Evolutionary conservation across 805 yeast species (phyloP), one percentile per base, ranked within the genome.

Genomic region (Wickerhamomyces ciferrii): DNA sequence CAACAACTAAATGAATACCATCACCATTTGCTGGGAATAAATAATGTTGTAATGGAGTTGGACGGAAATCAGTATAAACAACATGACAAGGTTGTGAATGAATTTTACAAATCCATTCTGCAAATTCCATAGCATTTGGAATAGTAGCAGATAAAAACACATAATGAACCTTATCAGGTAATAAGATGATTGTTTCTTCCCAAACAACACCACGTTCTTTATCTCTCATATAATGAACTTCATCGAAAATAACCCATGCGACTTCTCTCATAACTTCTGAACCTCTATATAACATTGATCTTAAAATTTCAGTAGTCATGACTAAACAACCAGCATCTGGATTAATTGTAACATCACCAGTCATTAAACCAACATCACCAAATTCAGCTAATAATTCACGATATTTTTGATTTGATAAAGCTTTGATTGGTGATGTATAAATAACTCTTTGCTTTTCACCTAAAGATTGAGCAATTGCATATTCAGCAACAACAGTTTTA

Each of bases 191-290:
- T 15, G 98, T 92, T 67, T 94, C 99, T 69, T 94, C 99, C 99
- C 99, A 94, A 32, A 94, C 99, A 44, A 94, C 99, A 65, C 99
- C 99, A 70, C 99, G 82, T 55, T 90, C 94, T 57, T 89, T 85
- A 65, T 94, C 99, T 70, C 97, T 83, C 95, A 94, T 94, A 68
- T 94, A 94, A 70, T 94, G 99, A 41, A 94, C 97, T 65, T 94
- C 99, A 67, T 94, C 99, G 54, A 94, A 94, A 36, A 94, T 83
- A 43, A 94, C 99, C 96, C 97, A 94, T 0, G 97, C 97, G 38
- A 94, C 98, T 73, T 94, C 99, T 66, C 99, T 79, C 92, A 94
- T 91, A 41, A 95, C 84, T 65, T 94, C 99, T 14, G 97, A 88
- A 52, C 99, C 99, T 65, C 98, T 77, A 65, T 94, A 94, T 39